A percentile compares a stretch with the other conserved stretches of the same genome.
These are phyloP conservation scores for Arachis monticola DNA, from an alignment of 331 rosid species.

Conservation along the genomic window DNA sequence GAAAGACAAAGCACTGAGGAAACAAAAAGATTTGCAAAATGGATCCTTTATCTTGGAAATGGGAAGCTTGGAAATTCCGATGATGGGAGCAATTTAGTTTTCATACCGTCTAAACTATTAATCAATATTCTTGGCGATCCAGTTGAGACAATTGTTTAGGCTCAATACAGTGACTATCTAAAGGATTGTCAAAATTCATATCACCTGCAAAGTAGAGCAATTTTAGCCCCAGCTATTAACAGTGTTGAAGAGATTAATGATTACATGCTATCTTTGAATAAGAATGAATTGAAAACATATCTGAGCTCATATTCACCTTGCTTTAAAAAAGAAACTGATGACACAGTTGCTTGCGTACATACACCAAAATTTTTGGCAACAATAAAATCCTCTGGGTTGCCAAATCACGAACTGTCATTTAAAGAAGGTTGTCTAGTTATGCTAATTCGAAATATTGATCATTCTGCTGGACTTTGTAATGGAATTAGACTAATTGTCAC, in stretches of 20 bases:
- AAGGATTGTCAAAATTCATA: no score
- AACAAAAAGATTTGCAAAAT: neutral
- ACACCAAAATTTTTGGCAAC: no score
- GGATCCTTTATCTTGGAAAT: neutral
- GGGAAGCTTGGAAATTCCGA: neutral
- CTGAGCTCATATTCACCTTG: neutral
- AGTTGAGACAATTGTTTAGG: neutral
- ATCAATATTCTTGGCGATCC: neutral
- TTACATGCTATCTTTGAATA: neutral
- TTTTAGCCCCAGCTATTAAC: neutral
- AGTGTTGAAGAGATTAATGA: neutral
- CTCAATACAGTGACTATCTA: neutral
- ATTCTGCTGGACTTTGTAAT: no score
- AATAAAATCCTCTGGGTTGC: no score
- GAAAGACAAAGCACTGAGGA: neutral
- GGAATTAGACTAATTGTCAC: no score
- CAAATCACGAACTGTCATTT: no score
- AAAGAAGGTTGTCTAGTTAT: no score
- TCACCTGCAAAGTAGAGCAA: neutral
- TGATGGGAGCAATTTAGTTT: neutral
- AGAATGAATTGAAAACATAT: neutral
- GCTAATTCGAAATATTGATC: no score
- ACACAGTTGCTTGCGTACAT: no score
- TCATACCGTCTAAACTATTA: neutral
- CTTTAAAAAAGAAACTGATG: no score